These are phyloP conservation scores for Chlorella sp. DNA, from an alignment of 139 green algal species.

Conservation along the genomic window DNA sequence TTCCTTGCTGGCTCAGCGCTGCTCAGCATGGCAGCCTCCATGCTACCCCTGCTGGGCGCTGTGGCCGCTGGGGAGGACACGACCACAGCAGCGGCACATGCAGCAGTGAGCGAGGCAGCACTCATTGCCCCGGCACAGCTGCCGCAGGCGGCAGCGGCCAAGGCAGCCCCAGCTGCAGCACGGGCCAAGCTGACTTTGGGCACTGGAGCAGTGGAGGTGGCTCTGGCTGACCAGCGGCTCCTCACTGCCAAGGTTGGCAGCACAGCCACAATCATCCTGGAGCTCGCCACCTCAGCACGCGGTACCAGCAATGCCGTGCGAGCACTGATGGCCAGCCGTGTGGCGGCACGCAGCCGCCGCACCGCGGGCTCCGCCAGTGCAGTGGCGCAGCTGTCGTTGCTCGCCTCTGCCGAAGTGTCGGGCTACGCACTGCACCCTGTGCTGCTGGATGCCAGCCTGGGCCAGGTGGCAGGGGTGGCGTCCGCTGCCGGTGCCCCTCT, in stretches of 20 bases:
- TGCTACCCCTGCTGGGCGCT: background rate
- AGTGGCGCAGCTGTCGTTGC: background rate
- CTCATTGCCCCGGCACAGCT: conserved; percentile 42
- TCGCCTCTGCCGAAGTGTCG: background rate
- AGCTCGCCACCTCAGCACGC: background rate
- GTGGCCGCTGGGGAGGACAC: background rate
- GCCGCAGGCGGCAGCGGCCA: conserved; percentile 13
- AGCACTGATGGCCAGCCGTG: background rate
- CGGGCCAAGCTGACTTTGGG: conserved; percentile 5
- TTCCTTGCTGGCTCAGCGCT: conserved; percentile 26
- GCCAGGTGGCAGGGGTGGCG: conserved; percentile 1
- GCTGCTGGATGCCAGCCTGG: conserved; percentile 19
- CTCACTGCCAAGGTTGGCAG: conserved; percentile 10
- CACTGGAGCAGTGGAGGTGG: conserved; percentile 8
- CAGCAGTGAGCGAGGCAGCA: conserved; percentile 43
- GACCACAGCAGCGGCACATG: background rate
- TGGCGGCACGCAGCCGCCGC: background rate
- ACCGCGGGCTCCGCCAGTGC: background rate
- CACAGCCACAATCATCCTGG: no score
- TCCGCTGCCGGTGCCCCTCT: background rate
- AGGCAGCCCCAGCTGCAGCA: background rate
- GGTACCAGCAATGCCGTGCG: background rate
- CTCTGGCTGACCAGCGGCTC: conserved; percentile 17
- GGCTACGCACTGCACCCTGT: conserved; percentile 33
- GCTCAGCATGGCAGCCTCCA: conserved; percentile 36